These are phyloP conservation scores for Populus pruinosa DNA, from an alignment of 345 rosid species.

Conservation along the genomic window DNA sequence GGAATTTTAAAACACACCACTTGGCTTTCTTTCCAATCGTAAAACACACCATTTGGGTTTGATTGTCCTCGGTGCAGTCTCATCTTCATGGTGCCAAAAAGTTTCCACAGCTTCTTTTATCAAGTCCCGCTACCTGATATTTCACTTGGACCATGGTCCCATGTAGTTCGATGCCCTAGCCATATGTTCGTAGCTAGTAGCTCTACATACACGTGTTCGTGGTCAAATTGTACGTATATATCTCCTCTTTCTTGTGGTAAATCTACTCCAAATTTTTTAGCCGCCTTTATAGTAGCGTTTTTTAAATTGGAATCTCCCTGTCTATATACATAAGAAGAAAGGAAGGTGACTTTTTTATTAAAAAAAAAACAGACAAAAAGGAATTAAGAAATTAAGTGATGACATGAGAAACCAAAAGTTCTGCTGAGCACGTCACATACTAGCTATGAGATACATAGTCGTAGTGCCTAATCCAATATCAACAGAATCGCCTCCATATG, in stretches of 20 bases:
- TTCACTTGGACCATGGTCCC: background rate
- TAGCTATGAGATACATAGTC: background rate
- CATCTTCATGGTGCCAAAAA: background rate
- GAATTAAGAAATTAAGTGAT: background rate
- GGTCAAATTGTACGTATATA: too few relatives aligned
- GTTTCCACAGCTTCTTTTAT: background rate
- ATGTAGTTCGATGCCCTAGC: background rate
- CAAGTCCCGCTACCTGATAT: background rate
- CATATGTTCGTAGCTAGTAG: too few relatives aligned
- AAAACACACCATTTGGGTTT: background rate
- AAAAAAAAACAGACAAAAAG: too few relatives aligned
- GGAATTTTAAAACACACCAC: background rate
- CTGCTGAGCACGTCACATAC: background rate
- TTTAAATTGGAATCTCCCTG: too few relatives aligned
- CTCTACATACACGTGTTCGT: too few relatives aligned
- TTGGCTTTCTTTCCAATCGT: too few relatives aligned
- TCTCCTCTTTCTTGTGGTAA: too few relatives aligned
- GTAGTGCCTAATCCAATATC: constrained; percentile 21
- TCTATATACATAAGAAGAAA: too few relatives aligned
- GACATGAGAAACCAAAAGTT: background rate
- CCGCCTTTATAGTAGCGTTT: too few relatives aligned
- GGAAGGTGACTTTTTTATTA: too few relatives aligned
- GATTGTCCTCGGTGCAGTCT: background rate
- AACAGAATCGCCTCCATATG: background rate
- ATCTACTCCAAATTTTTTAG: too few relatives aligned